Percentiles rank a stretch among this genome's conserved stretches.
Conservation (phyloP, 2,329 filamentous ascomycete genomes). For the Penicillium sp. region DNA sequence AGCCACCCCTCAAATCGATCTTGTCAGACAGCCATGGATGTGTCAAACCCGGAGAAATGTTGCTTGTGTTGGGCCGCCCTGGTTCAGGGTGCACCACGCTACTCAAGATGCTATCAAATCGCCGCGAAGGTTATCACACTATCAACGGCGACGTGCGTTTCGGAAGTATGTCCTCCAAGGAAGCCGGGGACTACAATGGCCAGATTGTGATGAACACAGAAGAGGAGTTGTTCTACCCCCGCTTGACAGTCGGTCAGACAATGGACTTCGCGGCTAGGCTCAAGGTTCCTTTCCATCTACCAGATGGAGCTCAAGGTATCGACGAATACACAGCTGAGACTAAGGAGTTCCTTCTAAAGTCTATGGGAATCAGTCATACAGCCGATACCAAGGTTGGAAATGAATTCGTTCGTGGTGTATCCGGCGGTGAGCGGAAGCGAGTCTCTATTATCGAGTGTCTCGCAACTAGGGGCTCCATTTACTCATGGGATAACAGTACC, state of each 20-base stretch:
- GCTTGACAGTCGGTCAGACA: slow-evolving; percentile 51
- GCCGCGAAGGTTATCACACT: slow-evolving; percentile 57
- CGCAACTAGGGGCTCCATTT: slow-evolving; percentile 5
- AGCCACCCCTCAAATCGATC: slow-evolving; percentile 48
- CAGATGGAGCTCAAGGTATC: slow-evolving; percentile 63
- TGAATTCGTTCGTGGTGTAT: slow-evolving; percentile 15
- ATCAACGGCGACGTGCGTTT: slow-evolving; percentile 61
- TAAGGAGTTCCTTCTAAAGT: slow-evolving; percentile 17
- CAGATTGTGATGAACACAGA: slow-evolving; percentile 59
- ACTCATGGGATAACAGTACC: slow-evolving; percentile 14
- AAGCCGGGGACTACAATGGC: slow-evolving; percentile 51
- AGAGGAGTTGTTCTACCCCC: slow-evolving; percentile 53
- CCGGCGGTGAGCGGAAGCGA: slow-evolving; percentile 15
- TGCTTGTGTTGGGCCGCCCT: slow-evolving; percentile 66
- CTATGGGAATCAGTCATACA: slow-evolving; percentile 10
- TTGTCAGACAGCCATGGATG: slow-evolving; percentile 64
- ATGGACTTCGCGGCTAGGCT: slow-evolving; percentile 63
- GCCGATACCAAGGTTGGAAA: slow-evolving; percentile 14
- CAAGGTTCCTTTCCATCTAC: slow-evolving; percentile 67
- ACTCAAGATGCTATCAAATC: slow-evolving; percentile 67
- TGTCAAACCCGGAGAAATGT: slow-evolving; percentile 71
- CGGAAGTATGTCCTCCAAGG: slow-evolving; percentile 45
- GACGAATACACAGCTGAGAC: slow-evolving; percentile 33
- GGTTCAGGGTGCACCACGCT: slow-evolving; percentile 70
- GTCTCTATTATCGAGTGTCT: slow-evolving; percentile 16